phyloP scores from a whole-genome alignment of 306 rosid species.

The Leucaena leucocephala region DNA sequence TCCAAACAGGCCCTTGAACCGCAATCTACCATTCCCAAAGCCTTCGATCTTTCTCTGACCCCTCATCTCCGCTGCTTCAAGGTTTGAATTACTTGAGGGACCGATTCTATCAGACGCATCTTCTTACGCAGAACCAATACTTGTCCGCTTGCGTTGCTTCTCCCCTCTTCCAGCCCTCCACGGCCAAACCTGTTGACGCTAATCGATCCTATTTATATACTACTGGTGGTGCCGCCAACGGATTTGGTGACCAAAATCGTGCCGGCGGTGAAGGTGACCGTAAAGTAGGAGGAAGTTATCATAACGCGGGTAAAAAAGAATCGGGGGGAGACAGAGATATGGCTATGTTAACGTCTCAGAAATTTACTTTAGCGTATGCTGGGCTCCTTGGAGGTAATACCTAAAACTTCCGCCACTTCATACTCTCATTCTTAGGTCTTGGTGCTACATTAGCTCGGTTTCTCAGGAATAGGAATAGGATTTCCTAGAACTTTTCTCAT shows the following conservation, averaged over 20 bases:
- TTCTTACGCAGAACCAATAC: conserved; percentile 7
- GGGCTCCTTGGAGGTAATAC: conserved; percentile 81
- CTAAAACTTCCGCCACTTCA: neutral
- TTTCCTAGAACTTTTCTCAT: neutral
- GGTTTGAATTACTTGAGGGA: conserved; percentile 24
- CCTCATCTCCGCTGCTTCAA: neutral
- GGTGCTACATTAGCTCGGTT: too few species aligned
- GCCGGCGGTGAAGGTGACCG: neutral
- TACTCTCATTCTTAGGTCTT: neutral
- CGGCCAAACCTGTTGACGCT: conserved; percentile 36
- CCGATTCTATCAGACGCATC: neutral
- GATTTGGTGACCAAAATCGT: neutral
- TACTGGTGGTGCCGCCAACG: neutral
- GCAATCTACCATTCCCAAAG: neutral
- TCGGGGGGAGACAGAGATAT: conserved; percentile 52
- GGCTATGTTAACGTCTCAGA: conserved; percentile 86
- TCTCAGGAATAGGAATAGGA: too few species aligned
- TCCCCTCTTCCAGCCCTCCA: conserved; percentile 43
- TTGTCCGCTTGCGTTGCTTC: conserved; percentile 46
- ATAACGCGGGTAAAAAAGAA: conserved; percentile 52
- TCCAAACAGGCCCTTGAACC: too few species aligned
- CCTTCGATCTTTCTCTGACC: conserved; percentile 1
- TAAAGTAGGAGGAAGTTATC: conserved; percentile 39
- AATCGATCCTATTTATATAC: conserved; percentile 41
- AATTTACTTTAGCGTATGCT: conserved; percentile 88